These are phyloP conservation scores for Zancudomyces culisetae DNA, from an alignment of 371 early-diverging fungal species.

Conservation along the genomic window DNA sequence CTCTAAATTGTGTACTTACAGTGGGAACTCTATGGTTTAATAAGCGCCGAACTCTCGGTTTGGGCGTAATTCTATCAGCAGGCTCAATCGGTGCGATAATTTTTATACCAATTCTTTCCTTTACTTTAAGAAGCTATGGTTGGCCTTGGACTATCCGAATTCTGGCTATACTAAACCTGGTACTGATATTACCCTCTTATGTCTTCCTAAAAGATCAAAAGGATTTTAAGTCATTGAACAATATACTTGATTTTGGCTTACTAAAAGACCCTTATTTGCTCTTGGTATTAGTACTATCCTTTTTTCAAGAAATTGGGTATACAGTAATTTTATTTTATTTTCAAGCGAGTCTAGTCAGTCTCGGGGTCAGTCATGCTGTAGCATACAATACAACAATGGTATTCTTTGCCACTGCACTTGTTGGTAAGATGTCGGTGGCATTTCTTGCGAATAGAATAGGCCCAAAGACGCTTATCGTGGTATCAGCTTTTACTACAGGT, in stretches of 20 bases:
- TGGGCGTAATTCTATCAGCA: not conserved
- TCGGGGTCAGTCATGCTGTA: not conserved
- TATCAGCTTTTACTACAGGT: slow-evolving; percentile 12
- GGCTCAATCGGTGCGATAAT: not conserved
- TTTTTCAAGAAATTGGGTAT: not conserved
- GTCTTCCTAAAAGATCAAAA: not conserved
- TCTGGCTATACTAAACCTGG: slow-evolving; percentile 4
- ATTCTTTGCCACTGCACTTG: not conserved
- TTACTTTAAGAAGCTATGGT: slow-evolving; percentile 27
- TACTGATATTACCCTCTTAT: not conserved
- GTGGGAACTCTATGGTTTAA: slow-evolving; percentile 46
- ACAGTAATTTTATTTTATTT: not conserved
- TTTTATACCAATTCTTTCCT: slow-evolving; percentile 11
- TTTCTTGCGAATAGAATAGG: slow-evolving; percentile 31
- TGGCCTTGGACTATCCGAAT: slow-evolving; percentile 46
- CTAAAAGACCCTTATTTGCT: slow-evolving; percentile 1
- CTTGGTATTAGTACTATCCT: not conserved
- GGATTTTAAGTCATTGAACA: slow-evolving; percentile 3
- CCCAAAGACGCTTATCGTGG: slow-evolving; percentile 28
- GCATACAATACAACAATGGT: slow-evolving; percentile 12
- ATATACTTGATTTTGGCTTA: slow-evolving; percentile 8
- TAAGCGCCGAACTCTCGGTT: not conserved
- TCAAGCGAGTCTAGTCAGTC: not conserved
- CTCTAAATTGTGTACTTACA: slow-evolving; percentile 26
- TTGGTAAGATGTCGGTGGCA: not conserved